Conservation (phyloP, 1,139 yeast genomes). For the Pichia sp. region DNA sequence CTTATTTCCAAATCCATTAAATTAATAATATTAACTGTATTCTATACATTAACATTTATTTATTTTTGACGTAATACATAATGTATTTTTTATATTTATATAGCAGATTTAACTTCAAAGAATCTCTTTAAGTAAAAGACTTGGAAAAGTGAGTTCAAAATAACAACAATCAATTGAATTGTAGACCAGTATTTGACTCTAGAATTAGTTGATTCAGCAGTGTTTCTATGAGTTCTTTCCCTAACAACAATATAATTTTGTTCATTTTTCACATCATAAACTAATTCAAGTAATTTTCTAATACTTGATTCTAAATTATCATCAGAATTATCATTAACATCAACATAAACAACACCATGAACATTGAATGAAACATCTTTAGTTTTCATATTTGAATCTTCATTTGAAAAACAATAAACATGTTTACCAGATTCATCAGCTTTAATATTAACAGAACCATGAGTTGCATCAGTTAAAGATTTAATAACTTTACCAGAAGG, state of each 20-base stretch:
- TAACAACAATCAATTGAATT: conserved; percentile 83
- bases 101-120: conserved; percentile 89
- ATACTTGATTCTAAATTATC: conserved; percentile 86
- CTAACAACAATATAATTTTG: conserved; percentile 89
- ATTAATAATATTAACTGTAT: no score
- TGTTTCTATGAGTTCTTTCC: conserved; percentile 96
- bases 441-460: conserved; percentile 70
- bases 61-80: no score
- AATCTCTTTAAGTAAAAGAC: conserved; percentile 90
- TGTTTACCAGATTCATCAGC: conserved; percentile 69
- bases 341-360: conserved; percentile 87
- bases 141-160: conserved; percentile 83
- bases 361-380: conserved; percentile 94
- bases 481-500: conserved; percentile 54
- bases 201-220: conserved; percentile 95
- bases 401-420: conserved; percentile 89
- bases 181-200: conserved; percentile 98
- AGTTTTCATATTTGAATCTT: conserved; percentile 61
- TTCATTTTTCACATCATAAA: conserved; percentile 86
- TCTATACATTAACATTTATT: no score
- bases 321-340: conserved; percentile 72
- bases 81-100: conserved; percentile 34
- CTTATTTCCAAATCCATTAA: no score
- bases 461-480: conserved; percentile 54
- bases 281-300: conserved; percentile 64